Evolutionary conservation across 1,139 yeast genomes (phyloP).

Genomic region (Candida pseudocylindracea): DNA sequence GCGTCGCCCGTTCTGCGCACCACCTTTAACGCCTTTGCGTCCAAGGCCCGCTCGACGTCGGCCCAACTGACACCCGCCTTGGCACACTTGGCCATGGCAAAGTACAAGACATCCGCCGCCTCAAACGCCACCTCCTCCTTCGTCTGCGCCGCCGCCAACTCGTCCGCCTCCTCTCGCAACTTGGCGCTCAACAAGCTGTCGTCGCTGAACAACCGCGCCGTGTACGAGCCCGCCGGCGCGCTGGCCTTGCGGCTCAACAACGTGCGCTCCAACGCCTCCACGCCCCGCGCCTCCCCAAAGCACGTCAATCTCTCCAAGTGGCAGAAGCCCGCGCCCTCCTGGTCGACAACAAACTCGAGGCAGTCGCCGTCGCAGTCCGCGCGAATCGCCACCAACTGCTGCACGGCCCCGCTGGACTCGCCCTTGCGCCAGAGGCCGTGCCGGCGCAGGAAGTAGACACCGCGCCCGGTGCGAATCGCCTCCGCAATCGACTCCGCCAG

Average conservation of each 20-base stretch:
- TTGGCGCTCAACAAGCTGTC: constrained; percentile 58
- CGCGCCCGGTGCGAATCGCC: constrained; percentile 62
- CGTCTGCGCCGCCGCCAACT: constrained; percentile 60
- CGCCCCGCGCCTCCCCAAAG: constrained; percentile 28
- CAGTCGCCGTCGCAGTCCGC: constrained; percentile 90
- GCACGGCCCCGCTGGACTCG: constrained; percentile 87
- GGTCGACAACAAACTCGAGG: constrained; percentile 59
- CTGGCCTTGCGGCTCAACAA: constrained; percentile 25
- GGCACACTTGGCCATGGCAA: constrained; percentile 72
- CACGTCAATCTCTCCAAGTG: constrained; percentile 64
- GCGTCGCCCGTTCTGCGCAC: constrained; percentile 95
- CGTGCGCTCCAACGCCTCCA: constrained; percentile 43
- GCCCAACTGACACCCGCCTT: constrained; percentile 58
- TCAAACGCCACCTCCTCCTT: constrained; percentile 75
- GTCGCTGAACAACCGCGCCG: constrained; percentile 70
- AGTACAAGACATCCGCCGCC: constrained; percentile 86
- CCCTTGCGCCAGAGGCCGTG: constrained; percentile 90
- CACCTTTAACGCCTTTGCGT: constrained; percentile 64
- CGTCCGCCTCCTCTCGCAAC: constrained; percentile 92
- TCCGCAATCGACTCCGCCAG: constrained; percentile 62
- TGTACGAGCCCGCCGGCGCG: constrained; percentile 87
- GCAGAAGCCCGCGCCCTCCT: constrained; percentile 69
- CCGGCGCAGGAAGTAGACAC: constrained; percentile 81
- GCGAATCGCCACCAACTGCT: constrained; percentile 38
- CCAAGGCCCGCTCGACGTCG: constrained; percentile 71